Base-by-base conservation (phyloP, 441 rosid species). In the Croton setiger region DNA sequence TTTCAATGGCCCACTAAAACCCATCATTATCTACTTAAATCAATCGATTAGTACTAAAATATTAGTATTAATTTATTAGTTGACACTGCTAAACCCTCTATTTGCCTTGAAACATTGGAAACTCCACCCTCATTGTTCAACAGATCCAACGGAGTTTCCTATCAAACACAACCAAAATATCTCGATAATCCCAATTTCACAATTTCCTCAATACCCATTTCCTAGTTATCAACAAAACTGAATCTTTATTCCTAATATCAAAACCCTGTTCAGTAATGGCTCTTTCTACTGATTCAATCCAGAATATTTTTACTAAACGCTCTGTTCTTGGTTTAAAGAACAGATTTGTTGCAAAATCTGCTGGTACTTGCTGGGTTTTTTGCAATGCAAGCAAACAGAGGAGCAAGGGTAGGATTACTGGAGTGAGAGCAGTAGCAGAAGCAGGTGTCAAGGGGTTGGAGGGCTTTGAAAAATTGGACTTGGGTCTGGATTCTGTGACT, bases 401-500 rank as follows among this genome's bases (percentile, higher is more conserved):
- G 33, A 62, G 73, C 18, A 69, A 63, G 53, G 71, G 21, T 10
- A 36, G 33, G 41, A 33, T 71, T 45, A 9, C 1, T 39, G 64
- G 77, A 64, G 74, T 74, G 23, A 74, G 61, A 60, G 87, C 87
- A 18, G 73, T 73, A 7, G 53, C 79, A 65, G 80, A 73, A 37
- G 78, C 75, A 21, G 71, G 69, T 56, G 48, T 45, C 49, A 75
- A 75, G 63, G 62, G 78, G 10, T 69, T 75, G 62, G 69, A 73
- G 47, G 43, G 39, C 10, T 45, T 61, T 64, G 74, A 51, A 5
- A n/a, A 54, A 47, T n/a, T 75, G 66, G 71, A 65, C 39, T 33
- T 79, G 58, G 80, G 84, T 55, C 67, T 89, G 52, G 92, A 89
- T 75, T 79, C 75, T 58, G 90, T 75, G 51, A 71, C 83, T 1